Base-by-base conservation (phyloP, 1,284 basidiomycete genomes). In the Ganoderma multipileum region DNA sequence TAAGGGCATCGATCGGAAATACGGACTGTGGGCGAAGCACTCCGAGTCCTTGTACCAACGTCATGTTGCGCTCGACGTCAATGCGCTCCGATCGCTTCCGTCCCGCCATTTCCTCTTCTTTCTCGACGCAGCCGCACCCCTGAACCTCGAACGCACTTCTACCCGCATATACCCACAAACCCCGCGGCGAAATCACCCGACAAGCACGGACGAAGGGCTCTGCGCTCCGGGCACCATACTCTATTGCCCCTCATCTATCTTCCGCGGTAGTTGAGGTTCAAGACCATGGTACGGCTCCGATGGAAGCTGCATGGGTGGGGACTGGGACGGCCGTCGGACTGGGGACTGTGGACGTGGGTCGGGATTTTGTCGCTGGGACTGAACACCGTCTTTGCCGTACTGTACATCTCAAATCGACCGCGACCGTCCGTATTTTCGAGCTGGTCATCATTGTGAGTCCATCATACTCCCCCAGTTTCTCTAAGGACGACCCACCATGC, bases 391-490 rank as follows among this genome's bases (percentile, higher is more conserved):
- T 70, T 69, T 14, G 38, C 42, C n/a, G 58, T 28, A 14, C 38
- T 12, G 36, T 28, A 26, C 38, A 41, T 60, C 16, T 38, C 23
- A 33, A 16, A 28, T 36, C 28, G 50, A 28, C 12, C 47, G 39
- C 30, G n/a, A 41, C 36, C 41, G 52, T 64, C 58, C 41, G 54
- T 67, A 14, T 61, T 72, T 33, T 58, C 67, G 44, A n/a, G 47
- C 12, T 72, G 68, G 64, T 39, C 36, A 9, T 60, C 23, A 65
- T n/a, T 72, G 71, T 72, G 68, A 72, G 71, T 72, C 26, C 23
- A 16, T 23, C 57, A 33, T 38, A 39, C n/a, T 58, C 2, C 18
- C 8, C 33, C 12, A 20, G 5, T 3, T 39, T 39, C 38, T 3
- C 38, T 11, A 39, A 11, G 38, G 38, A 39, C 12, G 38, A 6